These are phyloP conservation scores for Leucocoprinus birnbaumii DNA, from an alignment of 768 basidiomycete genomes.

Conservation along the genomic window DNA sequence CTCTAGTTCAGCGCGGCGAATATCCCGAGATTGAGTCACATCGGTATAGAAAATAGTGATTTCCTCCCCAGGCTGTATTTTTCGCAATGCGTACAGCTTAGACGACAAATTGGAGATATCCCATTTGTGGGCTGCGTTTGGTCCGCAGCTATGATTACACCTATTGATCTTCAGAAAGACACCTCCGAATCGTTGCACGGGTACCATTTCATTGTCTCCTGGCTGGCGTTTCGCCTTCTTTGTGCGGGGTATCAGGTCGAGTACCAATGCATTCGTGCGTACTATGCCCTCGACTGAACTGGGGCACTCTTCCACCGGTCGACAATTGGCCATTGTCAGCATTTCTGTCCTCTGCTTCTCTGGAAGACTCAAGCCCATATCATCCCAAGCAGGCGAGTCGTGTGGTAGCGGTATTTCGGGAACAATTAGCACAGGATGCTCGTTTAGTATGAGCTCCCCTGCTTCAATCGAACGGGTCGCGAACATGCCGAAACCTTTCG, in stretches of 20 bases:
- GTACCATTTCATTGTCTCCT: conserved; percentile 13
- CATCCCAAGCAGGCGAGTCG: conserved; percentile 25
- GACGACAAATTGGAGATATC: conserved; percentile 33
- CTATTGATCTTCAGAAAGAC: conserved; percentile 40
- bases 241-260: conserved; percentile 27
- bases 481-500: conserved; percentile 36
- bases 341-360: conserved; percentile 22
- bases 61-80: conserved; percentile 37
- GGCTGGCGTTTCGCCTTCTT: conserved; percentile 17
- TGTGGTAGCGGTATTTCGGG: conserved; percentile 27
- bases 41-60: conserved; percentile 45
- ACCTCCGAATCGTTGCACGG: conserved; percentile 33
- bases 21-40: conserved; percentile 30
- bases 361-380: conserved; percentile 26
- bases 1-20: conserved; percentile 29
- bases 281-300: conserved; percentile 38
- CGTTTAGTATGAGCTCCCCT: conserved; percentile 31
- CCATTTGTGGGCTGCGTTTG: conserved; percentile 43
- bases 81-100: conserved; percentile 37
- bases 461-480: conserved; percentile 28
- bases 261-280: conserved; percentile 37
- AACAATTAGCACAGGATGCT: conserved; percentile 39
- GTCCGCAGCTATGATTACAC: conserved; percentile 46
- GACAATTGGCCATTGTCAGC: conserved; percentile 30
- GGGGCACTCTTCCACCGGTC: conserved; percentile 27